Evolutionary conservation across 1,284 basidiomycete genomes (phyloP), one percentile per base, ranked within the genome.

Genomic region (Xanthoconium separans): DNA sequence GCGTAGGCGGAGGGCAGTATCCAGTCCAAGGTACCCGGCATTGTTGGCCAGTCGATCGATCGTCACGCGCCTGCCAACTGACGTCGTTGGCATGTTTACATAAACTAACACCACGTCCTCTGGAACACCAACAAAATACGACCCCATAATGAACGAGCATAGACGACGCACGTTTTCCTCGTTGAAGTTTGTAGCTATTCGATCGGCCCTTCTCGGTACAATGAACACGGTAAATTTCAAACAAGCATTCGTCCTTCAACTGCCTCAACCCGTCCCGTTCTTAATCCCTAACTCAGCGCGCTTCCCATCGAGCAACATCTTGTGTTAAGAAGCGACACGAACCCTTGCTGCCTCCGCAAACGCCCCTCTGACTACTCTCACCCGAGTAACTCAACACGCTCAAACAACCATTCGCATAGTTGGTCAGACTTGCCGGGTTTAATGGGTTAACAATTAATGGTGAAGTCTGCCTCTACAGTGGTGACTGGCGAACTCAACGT

Each of bases 51-150:
- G 75, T 41, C 22, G 22, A 22, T 22, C 89, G 79, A 41, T 75
- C 77, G 62, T 93, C 91, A 61, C 82, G 82, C 5, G 81, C 84
- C 63, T 86, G 80, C 29, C 77, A 78, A 9, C 60, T 81, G 76
- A 30, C 91, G 58, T 79, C 80, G 60, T 84, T 76, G 3, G 90
- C 89, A 56, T 82, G 88, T 81, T 91, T 88, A 76, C 77, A 65
- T 85, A 93, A 4, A 89, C 90, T 20, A 84, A 87, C 29, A 91
- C 66, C 33, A 91, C 85, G 61, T 92, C 89, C 31, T 77, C 72
- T 3, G 91, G 89, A 11, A 93, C 85, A 22, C 22, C 22, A 22
- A 22, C 22, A 22, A 22, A 22, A 22, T 22, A 22, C 22, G 22
- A 22, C 22, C 22, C 22, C 22, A 22, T 22, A 22, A 22, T 22